Evolutionary conservation across 805 yeast species (phyloP), one percentile per base, ranked within the genome.

Genomic region (Metschnikowia kofuensis): DNA sequence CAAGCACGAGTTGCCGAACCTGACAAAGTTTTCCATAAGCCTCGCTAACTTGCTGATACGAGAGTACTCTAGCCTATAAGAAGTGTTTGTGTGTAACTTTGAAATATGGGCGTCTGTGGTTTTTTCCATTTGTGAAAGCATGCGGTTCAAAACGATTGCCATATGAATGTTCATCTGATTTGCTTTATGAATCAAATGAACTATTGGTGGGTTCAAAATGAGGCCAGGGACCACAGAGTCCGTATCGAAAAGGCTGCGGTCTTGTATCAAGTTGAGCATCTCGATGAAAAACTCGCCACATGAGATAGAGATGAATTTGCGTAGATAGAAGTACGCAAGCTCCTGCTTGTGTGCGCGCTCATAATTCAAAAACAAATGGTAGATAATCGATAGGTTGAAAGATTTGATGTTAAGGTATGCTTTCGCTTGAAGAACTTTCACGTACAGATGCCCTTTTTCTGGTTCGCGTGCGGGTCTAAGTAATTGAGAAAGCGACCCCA

Each of bases 331-430:
- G 48, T 63, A 70, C 1, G 76, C 60, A 40, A 68, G 62, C 1
- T 60, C 61, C 0, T 53, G 29, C 26, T 70, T 59, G 0, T 54
- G 48, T 15, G 55, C 54, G 7, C 47, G 41, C 51, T 75, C 79
- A 49, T 72, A 78, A 51, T 72, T 70, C n/a, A 69, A 52, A 45
- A 67, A 66, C 4, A 80, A 45, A 42, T 69, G 72, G 35, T 56
- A 62, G 45, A 65, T 63, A 21, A 70, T 42, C 1, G 70, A 62
- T 14, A 63, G 41, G 6, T 54, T 45, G 15, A 72, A 62, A 2
- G 74, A 62, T 31, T 58, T 55, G 9, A 67, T 46, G 16, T 64
- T 55, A 41, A 70, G 49, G 47, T 63, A 69, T 13, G 55, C 52
- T 50, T 69, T 71, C 34, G 63, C 54, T 30, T 48, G 58, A 44